Evolutionary conservation across 2,329 filamentous ascomycete genomes (phyloP), one percentile per base, ranked within the genome.

Genomic region (Nigrospora sphaerica): DNA sequence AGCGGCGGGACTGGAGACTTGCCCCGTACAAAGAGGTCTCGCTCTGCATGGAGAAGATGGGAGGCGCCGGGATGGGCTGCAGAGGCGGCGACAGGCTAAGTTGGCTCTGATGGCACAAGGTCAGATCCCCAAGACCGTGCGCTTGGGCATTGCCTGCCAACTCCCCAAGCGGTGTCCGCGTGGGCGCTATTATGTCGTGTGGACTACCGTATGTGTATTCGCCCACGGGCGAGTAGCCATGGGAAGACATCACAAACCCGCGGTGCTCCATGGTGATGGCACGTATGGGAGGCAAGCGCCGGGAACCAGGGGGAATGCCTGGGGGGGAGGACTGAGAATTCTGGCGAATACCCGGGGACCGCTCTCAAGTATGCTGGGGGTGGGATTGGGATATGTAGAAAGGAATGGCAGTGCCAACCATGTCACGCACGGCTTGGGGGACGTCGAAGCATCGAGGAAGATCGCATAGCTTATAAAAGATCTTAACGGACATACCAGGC

Each of bases 141-240:
- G 63, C 57, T 56, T 80, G 76, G 40, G 69, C 64, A 60, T 80
- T 80, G 55, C 72, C 71, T 12, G 69, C 74, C 17, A 73, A 70
- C 55, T 80, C 76, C 47, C 72, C 66, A 34, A 80, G 67, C 31
- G 77, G 75, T 49, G 71, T 64, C 57, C 54, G 60, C 60, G 54
- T 52, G 52, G 57, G 65, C 57, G 57, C 62, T 48, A 61, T 63
- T 57, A 50, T 55, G 52, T 65, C 65, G 52, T 72, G 68, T 46
- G 72, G 68, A 46, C 61, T 57, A 53, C 77, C 74, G 52, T 64
- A 64, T 34, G 68, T 54, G 54, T 74, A 75, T 44, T 75, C 73
- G 47, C 67, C 59, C 13, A 67, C 62, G 48, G 68, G 65, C 45
- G 73, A 73, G 57, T 71, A 76, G 55, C 71, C 69, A 58, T 78